A percentile compares a stretch with the other conserved stretches of the same genome.
phyloP scores from a whole-genome alignment of 1,284 basidiomycete genomes.

The Sporisorium iseilematis-ciliati region DNA sequence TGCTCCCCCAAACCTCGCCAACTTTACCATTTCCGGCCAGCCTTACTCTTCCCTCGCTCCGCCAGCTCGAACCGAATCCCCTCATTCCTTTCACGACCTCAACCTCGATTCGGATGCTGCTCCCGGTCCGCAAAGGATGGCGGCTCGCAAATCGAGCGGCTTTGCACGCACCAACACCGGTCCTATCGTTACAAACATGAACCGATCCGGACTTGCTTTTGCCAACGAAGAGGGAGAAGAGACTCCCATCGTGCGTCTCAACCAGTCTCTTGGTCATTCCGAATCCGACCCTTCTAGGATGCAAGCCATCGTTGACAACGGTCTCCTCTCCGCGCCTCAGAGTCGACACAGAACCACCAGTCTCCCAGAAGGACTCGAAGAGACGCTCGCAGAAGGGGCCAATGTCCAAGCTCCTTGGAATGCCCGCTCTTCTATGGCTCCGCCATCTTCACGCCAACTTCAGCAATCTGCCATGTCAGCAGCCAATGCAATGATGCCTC shows the following conservation, averaged over 20 bases:
- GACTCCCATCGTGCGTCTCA: slow-evolving; percentile 54
- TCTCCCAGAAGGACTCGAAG: slow-evolving; percentile 29
- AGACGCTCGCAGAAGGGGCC: slow-evolving; percentile 9
- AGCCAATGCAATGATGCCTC: slow-evolving; percentile 37
- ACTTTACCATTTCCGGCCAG: slow-evolving; percentile 33
- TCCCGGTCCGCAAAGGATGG: slow-evolving; percentile 35
- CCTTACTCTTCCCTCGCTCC: slow-evolving; percentile 20
- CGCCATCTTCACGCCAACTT: slow-evolving; percentile 13
- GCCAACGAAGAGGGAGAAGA: slow-evolving; percentile 57
- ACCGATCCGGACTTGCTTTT: slow-evolving; percentile 26
- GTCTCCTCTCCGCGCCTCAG: slow-evolving; percentile 26
- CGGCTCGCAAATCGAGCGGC: slow-evolving; percentile 40
- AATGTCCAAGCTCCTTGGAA: slow-evolving; percentile 25
- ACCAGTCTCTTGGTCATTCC: slow-evolving; percentile 21
- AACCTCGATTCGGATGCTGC: slow-evolving; percentile 37
- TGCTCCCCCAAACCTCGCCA: slow-evolving; percentile 37
- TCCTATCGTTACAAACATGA: slow-evolving; percentile 55
- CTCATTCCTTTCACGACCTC: slow-evolving; percentile 41
- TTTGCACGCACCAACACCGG: slow-evolving; percentile 53
- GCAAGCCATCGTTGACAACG: slow-evolving; percentile 26
- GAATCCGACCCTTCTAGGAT: slow-evolving; percentile 24
- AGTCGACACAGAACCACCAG: slow-evolving; percentile 43
- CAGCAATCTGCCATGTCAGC: slow-evolving; percentile 6
- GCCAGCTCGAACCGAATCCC: slow-evolving; percentile 48
- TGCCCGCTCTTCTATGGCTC: slow-evolving; percentile 16